Evolutionary conservation across 441 rosid species (phyloP).

Genomic region (Viola pubescens): DNA sequence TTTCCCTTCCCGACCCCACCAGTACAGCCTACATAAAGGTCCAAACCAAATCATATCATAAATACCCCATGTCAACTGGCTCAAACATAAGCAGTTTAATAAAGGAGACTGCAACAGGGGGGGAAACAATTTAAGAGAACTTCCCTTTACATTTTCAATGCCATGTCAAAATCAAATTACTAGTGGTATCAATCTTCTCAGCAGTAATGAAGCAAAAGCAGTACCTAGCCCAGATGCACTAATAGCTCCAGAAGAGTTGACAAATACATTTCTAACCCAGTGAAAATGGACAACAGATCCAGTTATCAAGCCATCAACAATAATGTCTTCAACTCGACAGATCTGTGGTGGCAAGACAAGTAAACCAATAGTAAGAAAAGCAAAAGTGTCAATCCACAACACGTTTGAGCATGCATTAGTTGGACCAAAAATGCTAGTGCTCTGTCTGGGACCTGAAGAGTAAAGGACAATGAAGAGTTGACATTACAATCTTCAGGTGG

Average conservation of each 20-base stretch:
- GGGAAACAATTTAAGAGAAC: neutral
- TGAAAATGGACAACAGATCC: slow-evolving; percentile 92
- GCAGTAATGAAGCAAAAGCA: slow-evolving; percentile 5
- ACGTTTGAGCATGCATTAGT: slow-evolving; percentile 16
- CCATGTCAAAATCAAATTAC: slow-evolving; percentile 7
- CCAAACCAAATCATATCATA: slow-evolving; percentile 4
- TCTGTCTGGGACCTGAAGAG: slow-evolving; percentile 66
- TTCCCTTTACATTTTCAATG: slow-evolving; percentile 1
- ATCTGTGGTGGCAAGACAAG: slow-evolving; percentile 43
- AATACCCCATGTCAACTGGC: neutral
- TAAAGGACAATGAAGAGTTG: slow-evolving; percentile 78
- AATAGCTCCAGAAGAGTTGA: slow-evolving; percentile 53
- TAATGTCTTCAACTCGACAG: slow-evolving; percentile 81
- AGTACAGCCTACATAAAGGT: slow-evolving; percentile 59
- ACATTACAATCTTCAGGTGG: slow-evolving; percentile 93
- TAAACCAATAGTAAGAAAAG: slow-evolving; percentile 16
- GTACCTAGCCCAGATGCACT: slow-evolving; percentile 74
- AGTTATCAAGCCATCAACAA: slow-evolving; percentile 55
- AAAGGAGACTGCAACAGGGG: neutral
- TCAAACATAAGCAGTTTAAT: neutral
- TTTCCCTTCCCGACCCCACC: slow-evolving; percentile 83
- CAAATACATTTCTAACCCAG: slow-evolving; percentile 60
- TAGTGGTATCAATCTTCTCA: slow-evolving; percentile 1
- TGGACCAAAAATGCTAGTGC: slow-evolving; percentile 23
- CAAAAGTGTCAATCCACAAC: slow-evolving; percentile 13